Evolutionary conservation across 2,329 filamentous ascomycete genomes (phyloP).

Genomic region (Colletotrichum simmondsii): DNA sequence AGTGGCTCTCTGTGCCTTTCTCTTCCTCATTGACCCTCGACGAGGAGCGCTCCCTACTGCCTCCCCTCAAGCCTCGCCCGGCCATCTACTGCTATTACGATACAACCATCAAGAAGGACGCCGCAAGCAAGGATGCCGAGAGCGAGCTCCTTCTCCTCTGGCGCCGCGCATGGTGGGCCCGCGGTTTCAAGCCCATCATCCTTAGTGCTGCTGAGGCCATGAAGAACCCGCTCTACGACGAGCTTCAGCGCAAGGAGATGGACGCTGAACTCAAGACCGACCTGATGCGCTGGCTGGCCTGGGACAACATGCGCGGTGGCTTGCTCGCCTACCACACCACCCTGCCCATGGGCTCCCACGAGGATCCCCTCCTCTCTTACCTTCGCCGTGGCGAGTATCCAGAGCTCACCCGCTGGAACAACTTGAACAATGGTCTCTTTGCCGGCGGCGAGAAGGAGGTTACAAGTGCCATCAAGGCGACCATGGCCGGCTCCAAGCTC

Average conservation of each 20-base stretch:
- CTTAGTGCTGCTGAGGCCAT: constrained; percentile 83
- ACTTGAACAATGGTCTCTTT: constrained; percentile 77
- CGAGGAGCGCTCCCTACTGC: constrained; percentile 84
- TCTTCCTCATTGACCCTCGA: constrained; percentile 84
- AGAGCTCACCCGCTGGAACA: constrained; percentile 78
- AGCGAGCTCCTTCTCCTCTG: constrained; percentile 84
- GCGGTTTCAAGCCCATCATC: constrained; percentile 89
- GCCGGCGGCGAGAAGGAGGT: constrained; percentile 75
- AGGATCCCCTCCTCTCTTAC: constrained; percentile 77
- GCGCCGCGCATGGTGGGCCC: constrained; percentile 94
- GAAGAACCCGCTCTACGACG: constrained; percentile 81
- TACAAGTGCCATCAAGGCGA: constrained; percentile 69
- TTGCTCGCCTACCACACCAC: constrained; percentile 82
- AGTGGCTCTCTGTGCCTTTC: constrained; percentile 87
- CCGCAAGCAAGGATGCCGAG: constrained; percentile 76
- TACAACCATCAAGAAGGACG: constrained; percentile 69
- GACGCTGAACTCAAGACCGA: constrained; percentile 73
- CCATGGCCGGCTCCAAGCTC: constrained; percentile 65
- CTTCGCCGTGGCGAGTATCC: constrained; percentile 82
- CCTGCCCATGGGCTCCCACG: constrained; percentile 82
- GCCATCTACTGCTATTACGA: constrained; percentile 95
- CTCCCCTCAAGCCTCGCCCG: constrained; percentile 76
- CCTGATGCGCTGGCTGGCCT: constrained; percentile 88
- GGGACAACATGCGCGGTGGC: constrained; percentile 90
- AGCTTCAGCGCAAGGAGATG: constrained; percentile 71